Percentiles rank a stretch among this genome's conserved stretches.
These are phyloP conservation scores for Phytophthora pseudosyringae DNA, from an alignment of 352 stramenopile species.

Conservation along the genomic window DNA sequence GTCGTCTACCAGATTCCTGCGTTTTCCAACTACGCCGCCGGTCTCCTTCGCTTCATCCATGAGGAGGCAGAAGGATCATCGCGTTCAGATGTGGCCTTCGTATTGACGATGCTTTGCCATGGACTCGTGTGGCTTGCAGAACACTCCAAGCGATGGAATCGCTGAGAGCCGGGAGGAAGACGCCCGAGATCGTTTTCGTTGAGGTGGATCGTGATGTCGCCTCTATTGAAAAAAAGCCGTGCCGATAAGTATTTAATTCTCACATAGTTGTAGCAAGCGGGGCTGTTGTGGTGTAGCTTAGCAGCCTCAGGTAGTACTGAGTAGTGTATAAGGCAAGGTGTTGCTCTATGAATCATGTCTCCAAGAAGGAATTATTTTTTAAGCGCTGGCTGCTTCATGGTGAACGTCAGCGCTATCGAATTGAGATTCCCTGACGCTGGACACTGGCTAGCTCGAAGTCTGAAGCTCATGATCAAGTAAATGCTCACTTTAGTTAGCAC, in stretches of 20 bases:
- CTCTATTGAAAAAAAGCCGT: slow-evolving; percentile 35
- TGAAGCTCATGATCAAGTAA: slow-evolving; percentile 21
- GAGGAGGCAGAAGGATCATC: slow-evolving; percentile 74
- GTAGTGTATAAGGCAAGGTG: slow-evolving; percentile 33
- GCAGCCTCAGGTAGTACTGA: slow-evolving; percentile 18
- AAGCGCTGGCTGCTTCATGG: background rate
- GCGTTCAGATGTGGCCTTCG: slow-evolving; percentile 77
- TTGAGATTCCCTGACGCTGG: too few species aligned
- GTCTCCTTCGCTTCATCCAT: slow-evolving; percentile 76
- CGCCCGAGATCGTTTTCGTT: slow-evolving; percentile 6
- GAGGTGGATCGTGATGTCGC: slow-evolving; percentile 7
- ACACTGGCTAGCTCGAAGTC: background rate
- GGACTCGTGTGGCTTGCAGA: slow-evolving; percentile 83
- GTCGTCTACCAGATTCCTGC: slow-evolving; percentile 80
- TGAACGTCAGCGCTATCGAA: too few species aligned
- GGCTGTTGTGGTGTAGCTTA: slow-evolving; percentile 14
- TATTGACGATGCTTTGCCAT: slow-evolving; percentile 82
- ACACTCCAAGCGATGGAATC: slow-evolving; percentile 66
- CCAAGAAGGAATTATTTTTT: slow-evolving; percentile 11
- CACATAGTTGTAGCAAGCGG: slow-evolving; percentile 22
- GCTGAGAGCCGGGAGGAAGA: slow-evolving; percentile 19
- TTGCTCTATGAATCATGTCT: slow-evolving; percentile 13
- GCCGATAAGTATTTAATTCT: slow-evolving; percentile 46
- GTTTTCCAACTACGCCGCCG: slow-evolving; percentile 73
- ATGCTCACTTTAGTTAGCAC: slow-evolving; percentile 10